Percentiles rank a stretch among this genome's conserved stretches.
phyloP scores from a whole-genome alignment of 2,329 filamentous ascomycete genomes.

The Myriangium duriaei region DNA sequence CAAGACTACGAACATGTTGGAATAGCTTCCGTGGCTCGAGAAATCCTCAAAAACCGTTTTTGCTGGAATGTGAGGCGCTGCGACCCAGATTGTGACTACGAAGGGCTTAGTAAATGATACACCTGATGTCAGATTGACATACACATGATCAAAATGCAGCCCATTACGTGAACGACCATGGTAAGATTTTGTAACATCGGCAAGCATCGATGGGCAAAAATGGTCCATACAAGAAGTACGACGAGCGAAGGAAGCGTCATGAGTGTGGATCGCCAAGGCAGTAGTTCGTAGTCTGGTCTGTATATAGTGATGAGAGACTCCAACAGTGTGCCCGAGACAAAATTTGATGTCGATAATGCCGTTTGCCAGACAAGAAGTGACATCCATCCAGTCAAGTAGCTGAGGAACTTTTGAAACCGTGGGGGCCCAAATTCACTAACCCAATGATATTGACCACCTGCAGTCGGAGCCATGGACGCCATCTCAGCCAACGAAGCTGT shows the following conservation, averaged over 20 bases:
- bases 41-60: conserved; percentile 27
- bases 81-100: conserved; percentile 15
- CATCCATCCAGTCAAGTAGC: conserved; percentile 15
- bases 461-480: conserved; percentile 22
- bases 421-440: conserved; percentile 12
- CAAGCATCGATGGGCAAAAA: conserved; percentile 3
- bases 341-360: conserved; percentile 12
- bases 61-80: conserved; percentile 17
- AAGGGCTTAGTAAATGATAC: not conserved
- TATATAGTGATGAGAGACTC: conserved; percentile 4
- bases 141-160: conserved; percentile 21
- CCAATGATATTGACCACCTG: conserved; percentile 20
- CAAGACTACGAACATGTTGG: conserved; percentile 19
- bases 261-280: conserved; percentile 7
- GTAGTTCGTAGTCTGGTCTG: conserved; percentile 6
- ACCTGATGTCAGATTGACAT: not conserved
- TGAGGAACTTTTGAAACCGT: conserved; percentile 14
- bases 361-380: conserved; percentile 18
- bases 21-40: conserved; percentile 27
- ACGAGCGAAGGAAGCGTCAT: conserved; percentile 1
- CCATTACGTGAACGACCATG: conserved; percentile 27
- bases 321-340: conserved; percentile 4
- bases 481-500: conserved; percentile 19
- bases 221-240: not conserved
- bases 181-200: conserved; percentile 25